Percentiles rank a stretch among this genome's conserved stretches.
Evolutionary conservation across 306 rosid species (phyloP).

Genomic region (Parietaria judaica): DNA sequence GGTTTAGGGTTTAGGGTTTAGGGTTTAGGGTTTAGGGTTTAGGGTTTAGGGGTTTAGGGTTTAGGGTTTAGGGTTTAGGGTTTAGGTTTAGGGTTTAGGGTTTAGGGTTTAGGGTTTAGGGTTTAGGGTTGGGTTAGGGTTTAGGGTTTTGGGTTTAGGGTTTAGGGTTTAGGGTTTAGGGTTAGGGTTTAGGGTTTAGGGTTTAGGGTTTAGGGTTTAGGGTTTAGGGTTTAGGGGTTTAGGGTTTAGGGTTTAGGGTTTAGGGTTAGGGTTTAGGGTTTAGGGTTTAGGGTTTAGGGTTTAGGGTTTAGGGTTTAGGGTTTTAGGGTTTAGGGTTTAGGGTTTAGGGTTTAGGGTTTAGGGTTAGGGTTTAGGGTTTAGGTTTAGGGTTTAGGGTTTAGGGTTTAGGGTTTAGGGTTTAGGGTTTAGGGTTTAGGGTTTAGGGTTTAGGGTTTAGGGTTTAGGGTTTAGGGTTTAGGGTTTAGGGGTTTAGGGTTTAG

Average conservation of each 20-base stretch:
- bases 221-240: slow-evolving; percentile 10
- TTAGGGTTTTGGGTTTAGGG: slow-evolving; percentile 15
- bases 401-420: slow-evolving; percentile 13
- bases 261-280: slow-evolving; percentile 4
- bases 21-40: slow-evolving; percentile 18
- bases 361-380: slow-evolving; percentile 16
- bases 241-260: slow-evolving; percentile 6
- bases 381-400: slow-evolving; percentile 1
- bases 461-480: slow-evolving; percentile 11
- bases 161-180: slow-evolving; percentile 14
- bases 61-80: neutral
- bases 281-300: neutral
- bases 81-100: slow-evolving; percentile 18
- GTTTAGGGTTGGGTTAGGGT: slow-evolving; percentile 15
- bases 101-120: slow-evolving; percentile 18
- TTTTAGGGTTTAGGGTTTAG: slow-evolving; percentile 5
- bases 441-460: slow-evolving; percentile 14
- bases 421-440: slow-evolving; percentile 16
- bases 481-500: slow-evolving; percentile 19
- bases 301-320: slow-evolving; percentile 7
- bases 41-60: slow-evolving; percentile 16
- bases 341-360: slow-evolving; percentile 15
- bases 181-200: neutral
- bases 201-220: slow-evolving; percentile 1
- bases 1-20: slow-evolving; percentile 14